Evolutionary conservation across 305 asterid species (phyloP).

Genomic region (Solanum hybrid): DNA sequence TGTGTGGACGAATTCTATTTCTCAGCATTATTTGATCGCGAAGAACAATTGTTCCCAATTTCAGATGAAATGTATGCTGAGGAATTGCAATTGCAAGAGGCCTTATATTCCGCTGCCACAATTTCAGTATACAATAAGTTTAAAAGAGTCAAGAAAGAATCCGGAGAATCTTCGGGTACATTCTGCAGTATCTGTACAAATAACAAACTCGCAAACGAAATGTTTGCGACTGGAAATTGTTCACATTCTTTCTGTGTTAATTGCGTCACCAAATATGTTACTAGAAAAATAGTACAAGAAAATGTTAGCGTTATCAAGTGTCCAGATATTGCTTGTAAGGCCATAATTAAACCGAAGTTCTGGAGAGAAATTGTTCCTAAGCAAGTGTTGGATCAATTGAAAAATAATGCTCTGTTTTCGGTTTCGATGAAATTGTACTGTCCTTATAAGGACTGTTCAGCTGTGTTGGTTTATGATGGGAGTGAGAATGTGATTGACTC

Average conservation of each 20-base stretch:
- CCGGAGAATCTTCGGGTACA: not conserved
- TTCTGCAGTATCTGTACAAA: constrained; percentile 30
- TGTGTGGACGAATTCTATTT: constrained; percentile 7
- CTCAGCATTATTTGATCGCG: constrained; percentile 1
- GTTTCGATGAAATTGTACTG: constrained; percentile 27
- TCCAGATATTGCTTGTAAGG: constrained; percentile 22
- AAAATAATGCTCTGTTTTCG: constrained; percentile 15
- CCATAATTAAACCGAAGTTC: constrained; percentile 10
- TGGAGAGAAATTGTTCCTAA: constrained; percentile 8
- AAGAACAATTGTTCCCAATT: not conserved
- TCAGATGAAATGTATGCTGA: constrained; percentile 9
- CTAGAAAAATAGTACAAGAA: constrained; percentile 24
- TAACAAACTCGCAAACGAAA: constrained; percentile 14
- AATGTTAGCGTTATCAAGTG: constrained; percentile 17
- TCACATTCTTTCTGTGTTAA: constrained; percentile 23
- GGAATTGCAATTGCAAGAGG: constrained; percentile 9
- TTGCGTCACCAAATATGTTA: constrained; percentile 25
- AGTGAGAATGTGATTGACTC: constrained; percentile 12
- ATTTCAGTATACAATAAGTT: not conserved
- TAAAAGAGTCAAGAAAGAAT: not conserved
- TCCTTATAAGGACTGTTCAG: constrained; percentile 29
- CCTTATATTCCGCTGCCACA: not conserved
- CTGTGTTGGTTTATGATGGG: constrained; percentile 23
- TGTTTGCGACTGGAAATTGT: constrained; percentile 25
- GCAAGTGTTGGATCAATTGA: constrained; percentile 24